Evolutionary conservation across 441 rosid species (phyloP), one percentile per base, ranked within the genome.

Genomic region (Populus hybrid): DNA sequence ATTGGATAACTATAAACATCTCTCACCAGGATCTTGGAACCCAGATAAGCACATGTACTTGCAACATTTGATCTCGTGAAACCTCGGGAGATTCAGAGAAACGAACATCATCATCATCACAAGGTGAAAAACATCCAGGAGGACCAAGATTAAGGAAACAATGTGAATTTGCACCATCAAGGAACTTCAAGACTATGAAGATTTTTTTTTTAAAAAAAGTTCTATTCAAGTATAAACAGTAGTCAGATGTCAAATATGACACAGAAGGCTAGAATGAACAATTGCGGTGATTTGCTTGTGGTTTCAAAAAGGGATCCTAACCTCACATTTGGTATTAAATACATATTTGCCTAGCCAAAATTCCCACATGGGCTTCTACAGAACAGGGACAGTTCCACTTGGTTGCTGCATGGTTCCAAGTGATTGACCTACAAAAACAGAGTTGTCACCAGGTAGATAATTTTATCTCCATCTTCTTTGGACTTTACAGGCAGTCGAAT

Each of bases 381-480:
- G 80, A 82, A 87, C 86, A 64, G 82, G 90, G 78, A 89, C 87
- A 73, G 87, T 84, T 80, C 86, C 90, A 69, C 73, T 84, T 36
- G 85, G 75, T 82, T 81, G 86, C 79, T 85, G 90, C 81, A 79
- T 35, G 26, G 80, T 77, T 76, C 86, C 88, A 35, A 83, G 63
- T 28, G 86, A 42, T 80, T 87, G 76, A 42, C 86, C 90, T 86
- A 76, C 87, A 85, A 70, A 78, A 81, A 28, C 73, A 69, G 38
- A 78, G 59, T 59, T 3, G 65, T 73, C 63, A 30, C 32, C 57
- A 50, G 18, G 57, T 50, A 50, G 57, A 46, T 46, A 12, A 46
- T 46, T 46, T 46, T 46, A 46, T 46, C 57, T 46, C 57, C 57
- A 46, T 46, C 57, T 46, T 46, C 57, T 14, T 14, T 46, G 57